These are phyloP conservation scores for Solanum raphanifolium DNA, from an alignment of 257 asterid genomes.

Conservation along the genomic window DNA sequence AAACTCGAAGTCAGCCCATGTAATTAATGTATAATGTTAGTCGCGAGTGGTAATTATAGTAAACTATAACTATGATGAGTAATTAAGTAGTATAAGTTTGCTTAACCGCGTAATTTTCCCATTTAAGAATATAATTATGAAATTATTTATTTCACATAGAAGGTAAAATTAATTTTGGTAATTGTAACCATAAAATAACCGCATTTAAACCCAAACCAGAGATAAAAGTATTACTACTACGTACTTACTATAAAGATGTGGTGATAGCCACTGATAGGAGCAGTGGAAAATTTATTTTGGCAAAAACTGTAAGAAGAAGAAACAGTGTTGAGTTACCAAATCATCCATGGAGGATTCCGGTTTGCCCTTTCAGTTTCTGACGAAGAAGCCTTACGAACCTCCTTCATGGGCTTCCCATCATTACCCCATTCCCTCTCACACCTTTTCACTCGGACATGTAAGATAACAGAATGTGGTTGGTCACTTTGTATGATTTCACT, in stretches of 20 bases:
- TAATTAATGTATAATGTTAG: no score
- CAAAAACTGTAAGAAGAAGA: neutral
- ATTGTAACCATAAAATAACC: neutral
- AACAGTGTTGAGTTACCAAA: neutral
- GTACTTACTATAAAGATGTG: no score
- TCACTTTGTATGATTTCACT: no score
- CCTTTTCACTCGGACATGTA: constrained; percentile 73
- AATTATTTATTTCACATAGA: neutral
- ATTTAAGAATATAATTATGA: neutral
- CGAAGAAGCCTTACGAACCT: constrained; percentile 52
- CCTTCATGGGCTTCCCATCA: constrained; percentile 88
- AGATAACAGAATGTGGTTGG: neutral
- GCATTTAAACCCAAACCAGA: neutral
- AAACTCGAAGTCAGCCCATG: no score
- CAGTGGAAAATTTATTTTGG: neutral
- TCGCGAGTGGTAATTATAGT: no score
- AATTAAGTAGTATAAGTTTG: no score
- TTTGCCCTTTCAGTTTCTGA: constrained; percentile 20
- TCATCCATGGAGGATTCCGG: neutral
- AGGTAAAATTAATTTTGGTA: neutral
- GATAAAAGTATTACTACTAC: no score
- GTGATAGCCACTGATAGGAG: no score
- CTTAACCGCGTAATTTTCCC: no score
- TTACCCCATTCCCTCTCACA: constrained; percentile 58
- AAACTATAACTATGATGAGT: no score